Conservation (phyloP, 441 rosid species). For the Arabidopsis hybrid region DNA sequence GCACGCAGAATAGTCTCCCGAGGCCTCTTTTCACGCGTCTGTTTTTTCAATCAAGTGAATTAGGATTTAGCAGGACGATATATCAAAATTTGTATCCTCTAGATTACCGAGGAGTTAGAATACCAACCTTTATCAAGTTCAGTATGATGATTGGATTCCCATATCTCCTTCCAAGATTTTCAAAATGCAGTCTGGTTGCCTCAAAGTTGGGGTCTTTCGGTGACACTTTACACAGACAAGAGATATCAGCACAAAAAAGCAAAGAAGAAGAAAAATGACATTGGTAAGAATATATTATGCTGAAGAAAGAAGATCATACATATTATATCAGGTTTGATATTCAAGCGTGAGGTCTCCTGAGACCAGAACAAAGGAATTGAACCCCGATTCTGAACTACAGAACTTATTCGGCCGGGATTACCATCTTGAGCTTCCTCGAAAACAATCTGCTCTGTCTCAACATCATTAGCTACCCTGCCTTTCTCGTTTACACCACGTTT, state of each 20-base stretch:
- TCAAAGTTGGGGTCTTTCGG: constrained; percentile 63
- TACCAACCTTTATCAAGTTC: constrained; percentile 75
- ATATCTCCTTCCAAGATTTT: constrained; percentile 78
- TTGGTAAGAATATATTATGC: constrained; percentile 19
- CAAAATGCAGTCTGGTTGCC: constrained; percentile 80
- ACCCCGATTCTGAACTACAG: constrained; percentile 79
- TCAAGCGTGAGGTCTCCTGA: constrained; percentile 83
- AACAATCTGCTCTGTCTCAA: constrained; percentile 87
- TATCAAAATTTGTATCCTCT: constrained; percentile 24
- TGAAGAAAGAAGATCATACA: constrained; percentile 52
- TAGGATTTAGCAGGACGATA: constrained; percentile 5
- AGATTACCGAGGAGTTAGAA: constrained; percentile 3
- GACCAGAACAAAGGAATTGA: constrained; percentile 91
- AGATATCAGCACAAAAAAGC: constrained; percentile 36
- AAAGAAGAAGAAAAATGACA: not conserved
- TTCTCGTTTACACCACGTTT: constrained; percentile 83
- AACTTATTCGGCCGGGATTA: constrained; percentile 58
- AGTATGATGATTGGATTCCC: constrained; percentile 77
- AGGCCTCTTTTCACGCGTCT: constrained; percentile 81
- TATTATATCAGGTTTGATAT: constrained; percentile 77
- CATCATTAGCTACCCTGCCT: constrained; percentile 92
- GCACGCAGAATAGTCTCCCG: constrained; percentile 74
- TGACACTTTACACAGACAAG: constrained; percentile 56
- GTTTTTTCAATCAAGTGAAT: constrained; percentile 32
- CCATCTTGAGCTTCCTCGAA: constrained; percentile 70